These are phyloP conservation scores for Lepiota brunneoincarnata DNA, from an alignment of 768 basidiomycete species.

Conservation along the genomic window DNA sequence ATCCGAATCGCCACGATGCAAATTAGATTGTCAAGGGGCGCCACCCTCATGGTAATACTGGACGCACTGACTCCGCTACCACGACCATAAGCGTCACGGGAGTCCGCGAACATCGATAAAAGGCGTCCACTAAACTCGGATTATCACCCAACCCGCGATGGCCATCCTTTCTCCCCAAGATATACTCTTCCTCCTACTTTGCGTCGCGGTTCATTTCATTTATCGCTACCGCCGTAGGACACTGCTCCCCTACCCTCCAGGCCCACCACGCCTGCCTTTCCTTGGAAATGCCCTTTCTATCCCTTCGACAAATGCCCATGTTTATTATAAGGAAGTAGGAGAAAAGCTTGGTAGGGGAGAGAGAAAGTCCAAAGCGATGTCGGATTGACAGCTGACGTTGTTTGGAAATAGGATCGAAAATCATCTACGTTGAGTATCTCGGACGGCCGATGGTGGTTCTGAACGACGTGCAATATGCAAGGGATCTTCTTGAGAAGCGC, in stretches of 20 bases:
- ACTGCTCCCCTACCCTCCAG: constrained; percentile 1
- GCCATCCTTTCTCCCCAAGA: neutral
- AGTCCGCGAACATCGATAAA: too few species aligned
- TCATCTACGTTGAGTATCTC: constrained; percentile 11
- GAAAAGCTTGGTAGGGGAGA: constrained; percentile 13
- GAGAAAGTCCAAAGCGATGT: neutral
- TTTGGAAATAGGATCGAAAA: neutral
- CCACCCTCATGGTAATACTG: too few species aligned
- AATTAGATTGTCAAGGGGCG: too few species aligned
- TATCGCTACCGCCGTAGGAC: neutral
- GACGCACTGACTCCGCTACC: too few species aligned
- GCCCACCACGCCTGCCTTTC: constrained; percentile 8
- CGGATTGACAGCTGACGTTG: neutral
- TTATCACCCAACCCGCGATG: neutral
- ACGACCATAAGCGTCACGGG: too few species aligned
- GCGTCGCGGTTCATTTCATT: neutral
- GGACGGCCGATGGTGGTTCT: constrained; percentile 14
- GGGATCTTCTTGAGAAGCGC: constrained; percentile 12
- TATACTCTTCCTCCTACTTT: neutral
- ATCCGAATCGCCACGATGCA: too few species aligned
- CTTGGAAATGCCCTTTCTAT: constrained; percentile 14
- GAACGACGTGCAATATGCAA: constrained; percentile 11
- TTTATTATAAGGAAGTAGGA: constrained; percentile 7
- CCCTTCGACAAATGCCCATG: constrained; percentile 4
- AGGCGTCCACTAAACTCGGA: too few species aligned